phyloP scores from a whole-genome alignment of 1,284 basidiomycete genomes.

The Sanghuangporus baumii region DNA sequence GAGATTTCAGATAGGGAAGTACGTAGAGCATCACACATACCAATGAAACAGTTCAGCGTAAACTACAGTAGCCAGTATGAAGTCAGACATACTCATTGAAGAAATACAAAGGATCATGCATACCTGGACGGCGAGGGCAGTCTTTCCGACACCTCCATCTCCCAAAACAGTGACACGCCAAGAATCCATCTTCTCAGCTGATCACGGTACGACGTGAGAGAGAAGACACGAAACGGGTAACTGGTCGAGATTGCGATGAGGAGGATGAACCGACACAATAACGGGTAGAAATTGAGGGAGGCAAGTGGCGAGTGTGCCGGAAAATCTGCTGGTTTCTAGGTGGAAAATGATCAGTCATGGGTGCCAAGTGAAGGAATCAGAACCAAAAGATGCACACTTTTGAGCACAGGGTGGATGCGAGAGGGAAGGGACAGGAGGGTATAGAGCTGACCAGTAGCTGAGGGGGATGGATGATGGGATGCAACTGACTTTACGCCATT shows the following conservation, averaged over 20 bases:
- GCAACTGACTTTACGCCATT: too few relatives aligned
- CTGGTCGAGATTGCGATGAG: neutral
- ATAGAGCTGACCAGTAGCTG: neutral
- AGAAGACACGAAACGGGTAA: slow-evolving; percentile 24
- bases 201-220: slow-evolving; percentile 22
- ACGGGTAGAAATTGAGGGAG: neutral
- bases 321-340: neutral
- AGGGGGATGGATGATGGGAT: slow-evolving; percentile 21
- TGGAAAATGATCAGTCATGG: neutral
- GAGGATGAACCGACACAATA: neutral
- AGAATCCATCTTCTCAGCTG: slow-evolving; percentile 63
- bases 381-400: neutral
- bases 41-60: slow-evolving; percentile 90
- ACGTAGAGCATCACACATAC: slow-evolving; percentile 36
- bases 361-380: slow-evolving; percentile 19
- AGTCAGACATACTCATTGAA: neutral
- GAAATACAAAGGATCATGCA: slow-evolving; percentile 29
- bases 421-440: neutral
- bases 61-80: slow-evolving; percentile 48
- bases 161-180: slow-evolving; percentile 94
- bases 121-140: slow-evolving; percentile 92
- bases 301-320: neutral
- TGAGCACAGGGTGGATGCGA: neutral
- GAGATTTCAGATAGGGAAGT: slow-evolving; percentile 8
- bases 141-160: slow-evolving; percentile 98